Evolutionary conservation across 208 protist genomes (phyloP).

Genomic region (Trypanosoma theileri): DNA sequence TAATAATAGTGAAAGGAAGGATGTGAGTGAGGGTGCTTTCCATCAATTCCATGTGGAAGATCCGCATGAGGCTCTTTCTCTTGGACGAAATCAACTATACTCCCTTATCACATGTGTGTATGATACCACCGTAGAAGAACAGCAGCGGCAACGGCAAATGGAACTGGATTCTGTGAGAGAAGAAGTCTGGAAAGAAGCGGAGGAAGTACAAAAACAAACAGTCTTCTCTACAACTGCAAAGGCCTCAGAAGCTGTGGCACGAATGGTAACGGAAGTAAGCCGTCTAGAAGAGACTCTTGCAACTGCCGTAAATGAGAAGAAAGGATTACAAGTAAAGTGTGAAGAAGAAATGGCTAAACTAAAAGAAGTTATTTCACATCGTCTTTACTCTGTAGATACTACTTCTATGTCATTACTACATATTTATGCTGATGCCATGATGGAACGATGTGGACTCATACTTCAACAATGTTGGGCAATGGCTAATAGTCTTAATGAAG

Average conservation of each 20-base stretch:
- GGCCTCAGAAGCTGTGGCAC: not conserved
- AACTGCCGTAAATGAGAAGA: too few relatives aligned
- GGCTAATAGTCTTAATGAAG: not conserved
- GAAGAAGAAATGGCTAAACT: too few relatives aligned
- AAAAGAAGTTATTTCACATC: not conserved
- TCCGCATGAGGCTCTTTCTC: constrained; percentile 12
- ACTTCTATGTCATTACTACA: not conserved
- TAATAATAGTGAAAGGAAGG: not conserved
- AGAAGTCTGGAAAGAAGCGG: not conserved
- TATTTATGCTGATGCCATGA: constrained; percentile 11
- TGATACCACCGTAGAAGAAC: not conserved
- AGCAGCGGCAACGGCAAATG: not conserved
- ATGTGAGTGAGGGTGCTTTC: not conserved
- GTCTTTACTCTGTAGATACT: not conserved
- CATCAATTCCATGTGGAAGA: not conserved
- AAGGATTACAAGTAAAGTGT: too few relatives aligned
- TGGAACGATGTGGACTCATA: constrained; percentile 9
- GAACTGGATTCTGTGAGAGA: not conserved
- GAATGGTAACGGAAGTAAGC: not conserved
- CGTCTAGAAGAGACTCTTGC: not conserved
- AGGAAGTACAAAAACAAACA: not conserved
- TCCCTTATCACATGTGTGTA: constrained; percentile 3
- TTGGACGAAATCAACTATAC: constrained; percentile 1
- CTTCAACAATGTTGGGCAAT: not conserved
- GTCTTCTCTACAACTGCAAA: not conserved